These are phyloP conservation scores for Combretum micranthum DNA, from an alignment of 345 rosid species.

Conservation along the genomic window DNA sequence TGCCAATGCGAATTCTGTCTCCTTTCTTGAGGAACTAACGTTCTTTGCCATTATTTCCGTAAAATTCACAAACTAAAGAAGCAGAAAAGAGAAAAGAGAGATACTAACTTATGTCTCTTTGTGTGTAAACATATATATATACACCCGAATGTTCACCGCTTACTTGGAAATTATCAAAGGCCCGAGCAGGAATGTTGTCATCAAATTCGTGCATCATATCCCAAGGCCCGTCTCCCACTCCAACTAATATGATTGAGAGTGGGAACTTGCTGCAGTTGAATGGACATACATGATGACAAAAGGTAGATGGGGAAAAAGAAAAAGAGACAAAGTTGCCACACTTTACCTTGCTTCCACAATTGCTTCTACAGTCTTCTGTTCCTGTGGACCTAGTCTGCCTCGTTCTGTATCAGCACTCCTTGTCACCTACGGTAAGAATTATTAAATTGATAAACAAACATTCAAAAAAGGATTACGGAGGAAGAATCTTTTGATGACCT, in stretches of 20 bases:
- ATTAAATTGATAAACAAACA: not conserved
- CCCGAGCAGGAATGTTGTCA: conserved; percentile 53
- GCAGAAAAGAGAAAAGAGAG: not conserved
- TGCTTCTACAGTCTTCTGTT: conserved; percentile 41
- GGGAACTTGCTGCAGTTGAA: conserved; percentile 39
- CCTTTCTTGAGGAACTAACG: conserved; percentile 35
- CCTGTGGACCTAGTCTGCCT: conserved; percentile 47
- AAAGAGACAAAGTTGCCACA: not conserved
- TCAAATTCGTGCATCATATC: conserved; percentile 58
- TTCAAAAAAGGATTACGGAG: no score
- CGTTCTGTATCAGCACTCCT: conserved; percentile 43
- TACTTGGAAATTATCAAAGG: conserved; percentile 55
- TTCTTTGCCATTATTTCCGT: conserved; percentile 59
- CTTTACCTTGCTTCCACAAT: conserved; percentile 48
- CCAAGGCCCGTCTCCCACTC: conserved; percentile 67
- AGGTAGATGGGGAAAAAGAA: not conserved
- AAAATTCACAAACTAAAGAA: conserved; percentile 53
- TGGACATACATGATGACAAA: not conserved
- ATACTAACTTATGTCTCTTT: no score
- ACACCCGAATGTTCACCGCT: not conserved
- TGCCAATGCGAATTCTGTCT: conserved; percentile 53
- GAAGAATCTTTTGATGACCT: no score
- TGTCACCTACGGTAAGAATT: conserved; percentile 37
- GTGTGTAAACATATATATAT: no score
- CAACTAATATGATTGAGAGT: conserved; percentile 44